phyloP scores from a whole-genome alignment of 1,284 basidiomycete species.

The Ceratobasidium sp. region DNA sequence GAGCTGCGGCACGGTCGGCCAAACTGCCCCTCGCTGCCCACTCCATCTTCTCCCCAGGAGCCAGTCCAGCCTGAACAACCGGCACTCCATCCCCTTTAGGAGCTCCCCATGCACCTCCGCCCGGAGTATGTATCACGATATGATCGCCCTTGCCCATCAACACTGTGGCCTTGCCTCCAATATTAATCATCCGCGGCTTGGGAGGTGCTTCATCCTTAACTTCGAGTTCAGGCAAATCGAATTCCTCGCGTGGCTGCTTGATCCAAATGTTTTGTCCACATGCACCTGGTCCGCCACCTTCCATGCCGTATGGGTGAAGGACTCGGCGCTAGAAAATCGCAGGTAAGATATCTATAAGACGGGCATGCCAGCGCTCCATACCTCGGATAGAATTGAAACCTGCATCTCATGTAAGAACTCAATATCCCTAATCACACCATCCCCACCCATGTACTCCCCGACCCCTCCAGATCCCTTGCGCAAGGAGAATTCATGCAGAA shows the following conservation, averaged over 20 bases:
- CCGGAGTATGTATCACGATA: constrained; percentile 86
- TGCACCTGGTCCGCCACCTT: constrained; percentile 79
- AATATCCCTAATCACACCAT: constrained; percentile 86
- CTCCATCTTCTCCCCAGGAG: constrained; percentile 48
- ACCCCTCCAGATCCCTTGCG: constrained; percentile 78
- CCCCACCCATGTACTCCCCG: constrained; percentile 82
- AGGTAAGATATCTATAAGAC: not conserved
- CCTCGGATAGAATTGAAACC: constrained; percentile 86
- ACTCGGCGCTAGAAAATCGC: constrained; percentile 69
- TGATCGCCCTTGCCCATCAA: constrained; percentile 86
- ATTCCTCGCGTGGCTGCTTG: constrained; percentile 72
- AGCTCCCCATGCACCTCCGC: constrained; percentile 88
- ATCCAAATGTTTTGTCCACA: constrained; percentile 91
- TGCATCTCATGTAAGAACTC: constrained; percentile 88
- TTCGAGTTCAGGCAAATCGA: constrained; percentile 58
- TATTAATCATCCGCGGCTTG: constrained; percentile 73
- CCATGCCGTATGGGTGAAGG: constrained; percentile 87
- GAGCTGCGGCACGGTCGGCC: constrained; percentile 71
- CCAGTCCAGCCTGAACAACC: constrained; percentile 17
- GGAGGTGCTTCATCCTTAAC: not conserved
- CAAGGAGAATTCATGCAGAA: constrained; percentile 82
- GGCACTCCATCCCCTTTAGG: constrained; percentile 50
- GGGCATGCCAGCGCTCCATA: constrained; percentile 45
- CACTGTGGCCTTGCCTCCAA: constrained; percentile 90
- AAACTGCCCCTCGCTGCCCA: constrained; percentile 80